phyloP scores from a whole-genome alignment of 75 land plant genomes.

The Azolla pinnata region DNA sequence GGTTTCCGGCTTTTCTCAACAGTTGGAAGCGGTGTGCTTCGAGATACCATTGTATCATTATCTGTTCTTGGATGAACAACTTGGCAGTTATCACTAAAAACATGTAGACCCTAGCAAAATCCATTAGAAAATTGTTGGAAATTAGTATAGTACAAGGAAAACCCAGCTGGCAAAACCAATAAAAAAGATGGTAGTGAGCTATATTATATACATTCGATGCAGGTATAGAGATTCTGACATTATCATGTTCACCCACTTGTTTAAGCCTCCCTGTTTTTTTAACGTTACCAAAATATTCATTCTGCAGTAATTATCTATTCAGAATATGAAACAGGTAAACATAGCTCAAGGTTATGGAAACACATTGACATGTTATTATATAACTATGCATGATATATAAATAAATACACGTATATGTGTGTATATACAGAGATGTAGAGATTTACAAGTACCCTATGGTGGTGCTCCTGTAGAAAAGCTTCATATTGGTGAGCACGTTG shows the following conservation, averaged over 20 bases:
- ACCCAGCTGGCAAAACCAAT: background rate
- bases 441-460: background rate
- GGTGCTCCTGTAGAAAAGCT: background rate
- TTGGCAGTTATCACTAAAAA: too few relatives aligned
- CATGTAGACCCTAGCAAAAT: background rate
- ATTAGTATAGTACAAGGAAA: background rate
- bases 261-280: too few relatives aligned
- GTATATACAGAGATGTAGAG: too few relatives aligned
- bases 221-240: too few relatives aligned
- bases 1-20: constrained; percentile 1
- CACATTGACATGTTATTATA: background rate
- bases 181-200: too few relatives aligned
- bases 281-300: background rate
- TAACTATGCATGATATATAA: background rate
- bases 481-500: constrained; percentile 27
- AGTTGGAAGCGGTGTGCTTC: too few relatives aligned
- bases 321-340: background rate
- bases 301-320: too few relatives aligned
- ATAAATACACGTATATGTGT: background rate
- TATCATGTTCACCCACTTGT: too few relatives aligned
- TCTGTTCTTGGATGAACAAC: too few relatives aligned
- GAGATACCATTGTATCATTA: too few relatives aligned
- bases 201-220: too few relatives aligned
- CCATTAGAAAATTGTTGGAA: background rate
- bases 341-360: background rate